Evolutionary conservation across 2,329 filamentous ascomycete genomes (phyloP), one percentile per base, ranked within the genome.

Genomic region (Pseudopithomyces maydicus): DNA sequence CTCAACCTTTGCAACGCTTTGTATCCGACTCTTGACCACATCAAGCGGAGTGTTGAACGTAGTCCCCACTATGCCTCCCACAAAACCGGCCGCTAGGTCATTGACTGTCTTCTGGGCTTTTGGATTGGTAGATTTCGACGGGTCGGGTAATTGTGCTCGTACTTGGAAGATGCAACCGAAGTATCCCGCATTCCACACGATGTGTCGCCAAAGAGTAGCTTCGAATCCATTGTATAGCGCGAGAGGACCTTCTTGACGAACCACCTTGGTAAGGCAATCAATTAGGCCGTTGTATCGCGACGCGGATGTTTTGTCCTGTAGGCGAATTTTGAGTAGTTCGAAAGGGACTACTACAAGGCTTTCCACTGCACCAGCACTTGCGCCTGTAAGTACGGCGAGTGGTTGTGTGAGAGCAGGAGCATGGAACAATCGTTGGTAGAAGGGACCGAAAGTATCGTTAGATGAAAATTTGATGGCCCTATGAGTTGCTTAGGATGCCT

Each of bases 111-210:
- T 72, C 51, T 69, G 65, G 33, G 57, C 47, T 39, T 64, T 61
- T 5, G 61, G 54, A 48, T 67, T 70, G 10, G 38, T 17, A 19
- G 54, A 52, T 8, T 36, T 49, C 2, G 51, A 39, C 10, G 66
- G 67, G 14, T 55, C 38, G 19, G 69, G 66, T 14, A 72, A 29
- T 51, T 66, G 62, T 15, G 61, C 58, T 15, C 69, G 58, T 6
- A 72, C 69, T 19, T 70, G 68, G 49, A 71, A 72, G 20, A 72
- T 71, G 39, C 69, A 72, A 6, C 69, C 69, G 58, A 72, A 72
- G 50, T 72, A 72, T 4, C 68, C 69, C 2, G 69, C 68, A 35
- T 72, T 72, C 68, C 69, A 72, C 6, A 72, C 68, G 6, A 72
- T 69, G 39, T 72, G 69, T 17, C 69, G 51, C 69, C 69, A 72